Evolutionary conservation across 2,329 filamentous ascomycete species (phyloP), one percentile per base, ranked within the genome.

Genomic region (Sphaceloma murrayae): DNA sequence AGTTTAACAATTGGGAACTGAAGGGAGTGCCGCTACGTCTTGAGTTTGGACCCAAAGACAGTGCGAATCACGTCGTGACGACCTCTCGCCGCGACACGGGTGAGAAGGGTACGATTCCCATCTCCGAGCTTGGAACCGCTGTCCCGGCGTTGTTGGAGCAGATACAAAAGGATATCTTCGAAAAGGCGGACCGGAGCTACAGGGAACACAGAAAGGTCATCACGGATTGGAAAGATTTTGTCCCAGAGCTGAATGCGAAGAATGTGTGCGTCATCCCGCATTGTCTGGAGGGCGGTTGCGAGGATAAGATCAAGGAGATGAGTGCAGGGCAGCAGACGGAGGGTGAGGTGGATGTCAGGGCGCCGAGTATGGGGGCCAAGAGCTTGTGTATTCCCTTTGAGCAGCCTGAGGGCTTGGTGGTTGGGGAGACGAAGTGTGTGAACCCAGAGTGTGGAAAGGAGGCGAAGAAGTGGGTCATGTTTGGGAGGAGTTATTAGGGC

Each of bases 1-100:
- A 98, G 67, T 98, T 98, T 73, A 94, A 93, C 67, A 88, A 98
- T 67, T 95, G 87, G 86, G 93, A 98, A 65, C 74, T 96, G 56
- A 93, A 89, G 67, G 91, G 93, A 61, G 83, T 96, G 31, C 91
- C 93, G 34, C 76, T 98, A 27, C 83, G 91, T 48, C 74, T 98
- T 48, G 91, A 98, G 65, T 94, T 94, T 59, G 93, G 93, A 4
- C 89, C 91, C 57, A 94, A 94, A 67, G 91, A 96, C 60, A 81
- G 82, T 9, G 85, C 84, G 52, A 85, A 88, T 61, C 77, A 82
- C 47, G 83, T 88, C 31, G 82, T 96, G 54, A 85, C 82, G 51
- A 85, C 77, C 51, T 85, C 88, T 16, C 85, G 91, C 57, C 85
- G 93, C 56, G 91, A 98, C 62, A 83, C 83, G 29, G 70, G 71